Percentiles rank a stretch among this genome's conserved stretches.
phyloP scores from a whole-genome alignment of 2,329 filamentous ascomycete species.

The Neonectria punicea region DNA sequence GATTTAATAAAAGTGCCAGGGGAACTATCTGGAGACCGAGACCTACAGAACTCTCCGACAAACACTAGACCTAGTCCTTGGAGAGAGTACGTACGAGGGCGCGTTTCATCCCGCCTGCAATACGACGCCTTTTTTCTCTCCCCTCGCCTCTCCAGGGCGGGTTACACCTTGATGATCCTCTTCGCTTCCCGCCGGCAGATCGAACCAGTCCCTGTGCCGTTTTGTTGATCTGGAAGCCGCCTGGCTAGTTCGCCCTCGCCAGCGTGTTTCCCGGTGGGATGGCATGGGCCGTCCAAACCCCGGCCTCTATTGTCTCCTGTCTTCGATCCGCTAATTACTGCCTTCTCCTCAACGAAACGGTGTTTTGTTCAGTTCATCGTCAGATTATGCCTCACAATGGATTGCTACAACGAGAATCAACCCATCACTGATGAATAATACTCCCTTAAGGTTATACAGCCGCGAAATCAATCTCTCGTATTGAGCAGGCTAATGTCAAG shows the following conservation, averaged over 20 bases:
- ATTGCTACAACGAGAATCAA: neutral
- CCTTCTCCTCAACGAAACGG: neutral
- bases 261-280: neutral
- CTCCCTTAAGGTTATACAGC: neutral
- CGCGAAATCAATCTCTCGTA: neutral
- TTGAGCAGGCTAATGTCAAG: neutral
- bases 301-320: neutral
- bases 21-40: too few relatives aligned
- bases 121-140: slow-evolving; percentile 8
- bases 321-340: too few relatives aligned
- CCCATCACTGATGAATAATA: neutral
- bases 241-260: neutral
- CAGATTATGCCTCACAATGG: neutral
- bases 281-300: neutral
- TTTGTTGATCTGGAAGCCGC: neutral
- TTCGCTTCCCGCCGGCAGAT: slow-evolving; percentile 21
- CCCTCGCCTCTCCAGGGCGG: neutral
- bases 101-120: slow-evolving; percentile 22
- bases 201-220: slow-evolving; percentile 8
- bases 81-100: neutral
- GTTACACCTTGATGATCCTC: slow-evolving; percentile 25
- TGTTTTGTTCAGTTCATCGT: neutral
- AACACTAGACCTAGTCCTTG: too few relatives aligned
- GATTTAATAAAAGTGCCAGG: too few relatives aligned
- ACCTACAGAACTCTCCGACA: too few relatives aligned